These are phyloP conservation scores for Alisma plantagoaquatica DNA, from an alignment of 106 monocot species.

Conservation along the genomic window DNA sequence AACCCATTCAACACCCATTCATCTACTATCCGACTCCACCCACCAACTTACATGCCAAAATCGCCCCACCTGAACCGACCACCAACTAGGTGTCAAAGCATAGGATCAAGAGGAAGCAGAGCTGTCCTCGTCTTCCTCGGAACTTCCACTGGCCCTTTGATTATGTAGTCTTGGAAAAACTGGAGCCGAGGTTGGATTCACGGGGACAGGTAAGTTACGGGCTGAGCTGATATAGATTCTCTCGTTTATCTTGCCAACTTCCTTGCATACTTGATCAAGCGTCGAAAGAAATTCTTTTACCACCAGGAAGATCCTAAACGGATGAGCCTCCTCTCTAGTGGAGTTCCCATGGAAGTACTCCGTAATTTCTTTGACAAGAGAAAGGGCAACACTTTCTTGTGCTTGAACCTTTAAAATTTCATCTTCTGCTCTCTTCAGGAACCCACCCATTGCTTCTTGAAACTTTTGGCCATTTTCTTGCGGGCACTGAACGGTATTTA, in stretches of 20 bases:
- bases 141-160: conserved; percentile 8
- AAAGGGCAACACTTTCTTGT: conserved; percentile 7
- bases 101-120: conserved; percentile 5
- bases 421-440: conserved; percentile 25
- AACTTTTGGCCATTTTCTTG: conserved; percentile 10
- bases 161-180: not conserved
- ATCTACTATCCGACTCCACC: no score
- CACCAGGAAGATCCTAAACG: conserved; percentile 44
- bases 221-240: not conserved
- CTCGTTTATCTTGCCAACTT: conserved; percentile 23
- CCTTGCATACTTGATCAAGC: conserved; percentile 36
- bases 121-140: conserved; percentile 14
- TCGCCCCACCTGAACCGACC: no score
- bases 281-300: conserved; percentile 32
- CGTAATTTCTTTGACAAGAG: conserved; percentile 21
- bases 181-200: not conserved
- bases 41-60: no score
- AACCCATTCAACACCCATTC: no score
- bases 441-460: conserved; percentile 17
- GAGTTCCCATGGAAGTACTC: conserved; percentile 39
- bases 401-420: conserved; percentile 21
- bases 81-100: no score
- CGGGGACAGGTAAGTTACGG: not conserved
- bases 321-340: conserved; percentile 33
- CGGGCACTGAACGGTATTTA: not conserved